phyloP scores from a whole-genome alignment of 2,329 filamentous ascomycete species.

The Hypoxylon sp. region DNA sequence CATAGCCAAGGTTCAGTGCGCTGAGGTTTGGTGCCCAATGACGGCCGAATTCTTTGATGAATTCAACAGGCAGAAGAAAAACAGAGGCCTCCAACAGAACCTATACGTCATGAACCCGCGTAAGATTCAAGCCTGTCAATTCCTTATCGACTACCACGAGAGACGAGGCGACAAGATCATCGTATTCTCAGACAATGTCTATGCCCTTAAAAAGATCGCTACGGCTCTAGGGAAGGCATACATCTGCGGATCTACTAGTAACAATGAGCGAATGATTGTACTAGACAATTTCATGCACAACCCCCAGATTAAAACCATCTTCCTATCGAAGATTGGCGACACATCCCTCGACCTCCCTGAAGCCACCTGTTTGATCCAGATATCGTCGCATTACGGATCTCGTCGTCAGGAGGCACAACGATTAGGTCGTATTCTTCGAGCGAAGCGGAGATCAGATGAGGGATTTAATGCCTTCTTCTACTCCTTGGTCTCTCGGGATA shows the following conservation, averaged over 20 bases:
- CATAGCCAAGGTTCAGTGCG: conserved; percentile 97
- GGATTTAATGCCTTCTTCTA: conserved; percentile 99
- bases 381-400: conserved; percentile 97
- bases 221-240: conserved; percentile 87
- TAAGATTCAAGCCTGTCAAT: conserved; percentile 98
- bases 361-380: conserved; percentile 96
- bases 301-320: conserved; percentile 89
- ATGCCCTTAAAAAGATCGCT: conserved; percentile 89
- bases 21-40: conserved; percentile 99
- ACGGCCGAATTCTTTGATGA: conserved; percentile 98
- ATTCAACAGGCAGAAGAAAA: conserved; percentile 73
- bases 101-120: conserved; percentile 98
- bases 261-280: conserved; percentile 87
- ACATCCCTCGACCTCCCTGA: conserved; percentile 98
- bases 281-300: conserved; percentile 97
- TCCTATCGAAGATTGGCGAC: conserved; percentile 97
- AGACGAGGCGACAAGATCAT: conserved; percentile 96
- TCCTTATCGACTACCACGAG: conserved; percentile 98
- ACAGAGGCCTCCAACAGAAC: conserved; percentile 56
- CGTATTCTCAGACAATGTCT: conserved; percentile 98
- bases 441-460: conserved; percentile 96
- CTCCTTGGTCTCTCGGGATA: conserved; percentile 96
- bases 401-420: conserved; percentile 96
- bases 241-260: conserved; percentile 90
- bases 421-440: conserved; percentile 91